Percentiles rank a stretch among this genome's conserved stretches.
Conservation (phyloP, 2,329 filamentous ascomycete genomes). For the Colletotrichum trifolii region DNA sequence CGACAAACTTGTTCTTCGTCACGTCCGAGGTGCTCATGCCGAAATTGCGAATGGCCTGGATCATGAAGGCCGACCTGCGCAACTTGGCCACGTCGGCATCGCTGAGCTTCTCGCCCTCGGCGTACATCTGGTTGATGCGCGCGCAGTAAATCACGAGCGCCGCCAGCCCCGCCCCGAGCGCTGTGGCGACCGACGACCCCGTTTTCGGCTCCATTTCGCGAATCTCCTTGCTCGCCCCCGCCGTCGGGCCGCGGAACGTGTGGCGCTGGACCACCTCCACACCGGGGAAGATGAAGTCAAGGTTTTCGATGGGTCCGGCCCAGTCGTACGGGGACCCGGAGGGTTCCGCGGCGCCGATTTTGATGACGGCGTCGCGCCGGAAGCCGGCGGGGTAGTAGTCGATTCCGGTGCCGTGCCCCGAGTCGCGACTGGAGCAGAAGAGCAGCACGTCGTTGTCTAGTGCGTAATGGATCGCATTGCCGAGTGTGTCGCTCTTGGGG, state of each 20-base stretch:
- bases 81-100: slow-evolving; percentile 36
- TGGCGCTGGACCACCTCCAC: slow-evolving; percentile 39
- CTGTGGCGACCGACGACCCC: slow-evolving; percentile 45
- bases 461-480: slow-evolving; percentile 38
- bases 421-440: slow-evolving; percentile 51
- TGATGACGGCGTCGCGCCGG: slow-evolving; percentile 38
- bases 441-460: slow-evolving; percentile 46
- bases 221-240: neutral
- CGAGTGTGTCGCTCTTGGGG: slow-evolving; percentile 15
- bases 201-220: slow-evolving; percentile 9
- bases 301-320: slow-evolving; percentile 37
- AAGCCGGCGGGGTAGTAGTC: slow-evolving; percentile 37
- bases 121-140: slow-evolving; percentile 13
- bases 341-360: slow-evolving; percentile 43
- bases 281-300: slow-evolving; percentile 47
- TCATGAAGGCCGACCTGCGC: slow-evolving; percentile 5
- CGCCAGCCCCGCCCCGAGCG: slow-evolving; percentile 45
- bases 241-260: slow-evolving; percentile 6
- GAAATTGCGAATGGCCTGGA: neutral
- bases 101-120: slow-evolving; percentile 28
- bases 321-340: slow-evolving; percentile 37
- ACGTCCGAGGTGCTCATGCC: slow-evolving; percentile 21
- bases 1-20: slow-evolving; percentile 41
- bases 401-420: slow-evolving; percentile 37
- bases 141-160: slow-evolving; percentile 45